Base-by-base conservation (phyloP, 179 eudicot genomes). In the Nepenthes alata region DNA sequence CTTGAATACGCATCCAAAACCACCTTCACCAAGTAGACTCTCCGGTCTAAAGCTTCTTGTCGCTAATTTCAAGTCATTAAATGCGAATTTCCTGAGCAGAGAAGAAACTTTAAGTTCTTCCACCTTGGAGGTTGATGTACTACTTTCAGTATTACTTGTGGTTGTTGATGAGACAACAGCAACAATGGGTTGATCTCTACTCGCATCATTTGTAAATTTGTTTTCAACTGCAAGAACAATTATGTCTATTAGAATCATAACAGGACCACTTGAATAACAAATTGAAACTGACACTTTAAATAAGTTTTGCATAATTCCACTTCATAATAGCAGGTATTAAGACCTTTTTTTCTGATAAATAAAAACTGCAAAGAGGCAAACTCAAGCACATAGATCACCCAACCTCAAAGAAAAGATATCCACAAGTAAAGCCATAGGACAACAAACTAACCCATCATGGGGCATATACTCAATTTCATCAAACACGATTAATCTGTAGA, bases 41-140 rank as follows among this genome's bases (percentile, higher is more conserved):
- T 79, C 80, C 4, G 83, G 80, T 48, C 84, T 76, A 69, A 80
- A 80, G 52, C 76, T 80, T 58, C 84, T 71, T 10, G 84, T 80
- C 25, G 84, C 74, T 65, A 63, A 11, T 52, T 80, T 76, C 36
- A 80, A 75, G 60, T 80, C 84, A 59, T 72, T 76, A 58, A 76
- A 80, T 6, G 70, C 38, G 35, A 80, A 80, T 57, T 80, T 79
- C 48, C 73, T 63, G 48, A 79, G 78, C 56, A 78, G 68, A 53
- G 83, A 76, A 67, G 83, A 58, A 58, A 79, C 73, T 76, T 73
- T 79, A 41, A 79, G 76, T 59, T 79, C 83, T 66, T 79, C 83
- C 37, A 76, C 69, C 64, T 79, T 79, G 47, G 77, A 65, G 50
- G 75, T 67, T 62, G 79, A 75, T 54, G 75, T 49, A 60, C 54